phyloP scores from a whole-genome alignment of 306 rosid species.

The Betula pendula region DNA sequence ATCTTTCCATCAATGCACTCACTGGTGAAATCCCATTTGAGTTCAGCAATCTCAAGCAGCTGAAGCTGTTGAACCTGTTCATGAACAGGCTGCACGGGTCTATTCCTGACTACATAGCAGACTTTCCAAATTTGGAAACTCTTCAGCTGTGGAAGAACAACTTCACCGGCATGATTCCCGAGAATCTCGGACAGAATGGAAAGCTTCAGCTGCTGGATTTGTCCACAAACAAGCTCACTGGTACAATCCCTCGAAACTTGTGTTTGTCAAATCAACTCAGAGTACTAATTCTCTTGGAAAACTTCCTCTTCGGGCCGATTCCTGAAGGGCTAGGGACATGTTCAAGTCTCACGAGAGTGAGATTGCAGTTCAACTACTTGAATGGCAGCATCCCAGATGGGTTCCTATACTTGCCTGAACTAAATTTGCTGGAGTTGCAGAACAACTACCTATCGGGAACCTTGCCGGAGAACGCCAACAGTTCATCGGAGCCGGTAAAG shows the following conservation, averaged over 20 bases:
- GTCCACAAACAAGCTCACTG: conserved; percentile 89
- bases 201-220: conserved; percentile 72
- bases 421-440: conserved; percentile 68
- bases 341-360: conserved; percentile 63
- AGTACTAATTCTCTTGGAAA: conserved; percentile 66
- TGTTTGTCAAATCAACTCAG: conserved; percentile 66
- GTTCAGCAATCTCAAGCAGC: conserved; percentile 56
- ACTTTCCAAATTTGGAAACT: conserved; percentile 56
- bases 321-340: conserved; percentile 71
- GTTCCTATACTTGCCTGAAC: conserved; percentile 68
- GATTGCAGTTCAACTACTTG: conserved; percentile 72
- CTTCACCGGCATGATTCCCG: conserved; percentile 80
- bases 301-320: conserved; percentile 80
- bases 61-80: conserved; percentile 78
- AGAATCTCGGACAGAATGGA: conserved; percentile 67
- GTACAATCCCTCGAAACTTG: conserved; percentile 62
- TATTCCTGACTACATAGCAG: conserved; percentile 74
- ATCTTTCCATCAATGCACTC: conserved; percentile 76
- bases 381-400: conserved; percentile 86
- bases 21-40: conserved; percentile 79
- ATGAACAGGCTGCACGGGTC: conserved; percentile 80
- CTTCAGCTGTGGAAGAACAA: conserved; percentile 83
- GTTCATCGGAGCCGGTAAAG: conserved; percentile 47
- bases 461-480: conserved; percentile 58
- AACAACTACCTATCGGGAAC: conserved; percentile 70